Evolutionary conservation across 148 eudicot genomes (phyloP).

Genomic region (Vaccinium myrtillus): DNA sequence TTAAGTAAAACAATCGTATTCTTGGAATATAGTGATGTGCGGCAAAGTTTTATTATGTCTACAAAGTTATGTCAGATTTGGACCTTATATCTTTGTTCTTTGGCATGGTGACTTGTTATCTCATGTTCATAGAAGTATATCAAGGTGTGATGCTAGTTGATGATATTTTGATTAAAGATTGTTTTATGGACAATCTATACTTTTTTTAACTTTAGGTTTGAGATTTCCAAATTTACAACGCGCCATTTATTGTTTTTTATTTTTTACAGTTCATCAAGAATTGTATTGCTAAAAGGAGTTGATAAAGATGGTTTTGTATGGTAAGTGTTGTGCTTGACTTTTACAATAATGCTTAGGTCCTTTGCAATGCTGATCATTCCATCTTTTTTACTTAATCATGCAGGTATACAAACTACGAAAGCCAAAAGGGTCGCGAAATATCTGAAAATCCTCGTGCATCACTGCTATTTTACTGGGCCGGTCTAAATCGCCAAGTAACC

Average conservation of each 20-base stretch:
- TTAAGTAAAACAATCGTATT: background rate
- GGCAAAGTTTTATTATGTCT: background rate
- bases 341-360: background rate
- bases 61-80: background rate
- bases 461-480: slow-evolving; percentile 85
- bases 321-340: slow-evolving; percentile 37
- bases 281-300: slow-evolving; percentile 91
- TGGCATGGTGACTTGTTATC: background rate
- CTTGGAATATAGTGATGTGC: background rate
- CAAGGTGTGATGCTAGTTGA: background rate
- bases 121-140: background rate
- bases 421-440: slow-evolving; percentile 71
- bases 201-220: background rate
- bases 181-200: background rate
- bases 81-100: background rate
- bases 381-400: background rate
- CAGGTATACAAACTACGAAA: slow-evolving; percentile 95
- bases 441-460: slow-evolving; percentile 89
- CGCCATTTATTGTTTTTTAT: background rate
- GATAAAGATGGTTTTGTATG: slow-evolving; percentile 93
- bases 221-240: background rate
- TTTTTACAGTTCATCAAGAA: slow-evolving; percentile 80
- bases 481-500: slow-evolving; percentile 78
- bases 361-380: background rate
- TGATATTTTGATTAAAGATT: slow-evolving; percentile 11